Evolutionary conservation across 2,329 filamentous ascomycete genomes (phyloP).

Genomic region (Trichoderma cornu-damae): DNA sequence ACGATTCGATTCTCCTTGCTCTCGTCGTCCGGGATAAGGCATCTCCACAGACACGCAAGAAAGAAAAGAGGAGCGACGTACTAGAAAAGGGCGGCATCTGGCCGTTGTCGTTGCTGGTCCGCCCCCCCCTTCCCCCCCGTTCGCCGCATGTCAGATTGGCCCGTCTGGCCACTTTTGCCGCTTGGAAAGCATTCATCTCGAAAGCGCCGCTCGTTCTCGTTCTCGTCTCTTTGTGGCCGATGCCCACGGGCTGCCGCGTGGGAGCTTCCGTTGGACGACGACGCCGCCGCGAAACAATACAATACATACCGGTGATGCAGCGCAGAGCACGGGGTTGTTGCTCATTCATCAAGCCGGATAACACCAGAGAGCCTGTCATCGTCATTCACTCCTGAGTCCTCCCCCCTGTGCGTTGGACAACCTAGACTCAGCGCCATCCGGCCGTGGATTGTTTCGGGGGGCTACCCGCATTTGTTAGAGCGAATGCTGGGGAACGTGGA

Average conservation of each 20-base stretch:
- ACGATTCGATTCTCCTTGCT: neutral
- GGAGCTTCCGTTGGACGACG: neutral
- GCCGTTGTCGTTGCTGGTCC: neutral
- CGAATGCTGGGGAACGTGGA: constrained; percentile 11
- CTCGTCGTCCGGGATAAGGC: neutral
- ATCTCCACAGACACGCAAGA: neutral
- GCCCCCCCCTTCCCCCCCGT: neutral
- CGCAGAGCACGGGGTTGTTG: neutral
- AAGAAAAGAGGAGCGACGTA: neutral
- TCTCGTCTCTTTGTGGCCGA: constrained; percentile 1
- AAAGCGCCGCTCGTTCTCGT: neutral
- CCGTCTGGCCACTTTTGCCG: neutral
- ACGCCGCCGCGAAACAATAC: neutral
- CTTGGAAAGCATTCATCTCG: neutral
- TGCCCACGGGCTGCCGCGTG: neutral
- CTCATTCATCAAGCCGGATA: neutral
- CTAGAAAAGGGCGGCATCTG: constrained; percentile 10
- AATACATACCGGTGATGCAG: neutral
- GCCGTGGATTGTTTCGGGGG: constrained; percentile 19
- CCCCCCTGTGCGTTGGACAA: neutral
- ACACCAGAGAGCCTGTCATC: neutral
- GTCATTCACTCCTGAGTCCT: neutral
- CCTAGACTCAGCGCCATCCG: constrained; percentile 8
- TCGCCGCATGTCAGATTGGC: constrained; percentile 5
- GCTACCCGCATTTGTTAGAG: constrained; percentile 18